Evolutionary conservation across 1,284 basidiomycete genomes (phyloP).

Genomic region (Leccinum pseudoinsigne): DNA sequence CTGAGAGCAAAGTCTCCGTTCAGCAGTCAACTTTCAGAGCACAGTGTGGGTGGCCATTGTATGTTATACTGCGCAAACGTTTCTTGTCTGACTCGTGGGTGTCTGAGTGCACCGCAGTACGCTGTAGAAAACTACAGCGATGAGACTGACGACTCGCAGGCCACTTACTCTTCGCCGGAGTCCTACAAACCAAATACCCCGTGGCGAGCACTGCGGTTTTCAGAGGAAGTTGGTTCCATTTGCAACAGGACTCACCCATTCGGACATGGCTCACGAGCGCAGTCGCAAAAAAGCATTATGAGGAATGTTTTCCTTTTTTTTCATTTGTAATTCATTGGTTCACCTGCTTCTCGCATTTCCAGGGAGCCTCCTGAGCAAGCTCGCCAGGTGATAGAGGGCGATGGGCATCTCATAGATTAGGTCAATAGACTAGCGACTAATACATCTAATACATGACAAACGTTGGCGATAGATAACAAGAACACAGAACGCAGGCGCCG

Average conservation of each 20-base stretch:
- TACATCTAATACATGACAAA: not conserved
- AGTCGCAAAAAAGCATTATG: not conserved
- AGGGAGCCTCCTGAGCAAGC: not conserved
- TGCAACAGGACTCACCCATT: too few species aligned
- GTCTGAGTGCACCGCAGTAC: too few species aligned
- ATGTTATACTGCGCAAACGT: too few species aligned
- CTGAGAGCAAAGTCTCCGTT: too few species aligned
- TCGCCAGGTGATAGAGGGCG: not conserved
- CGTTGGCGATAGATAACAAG: not conserved
- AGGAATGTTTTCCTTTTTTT: not conserved
- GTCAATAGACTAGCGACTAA: not conserved
- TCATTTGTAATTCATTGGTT: not conserved
- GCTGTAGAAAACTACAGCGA: too few species aligned
- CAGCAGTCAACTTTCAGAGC: too few species aligned
- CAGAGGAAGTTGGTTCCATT: too few species aligned
- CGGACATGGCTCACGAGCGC: too few species aligned
- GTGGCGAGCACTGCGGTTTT: too few species aligned
- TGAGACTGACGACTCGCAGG: too few species aligned
- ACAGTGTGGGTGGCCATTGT: too few species aligned
- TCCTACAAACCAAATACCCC: not conserved
- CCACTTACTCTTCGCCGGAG: not conserved
- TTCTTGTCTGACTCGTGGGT: too few species aligned
- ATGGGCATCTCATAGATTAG: not conserved
- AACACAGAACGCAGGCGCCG: not conserved
- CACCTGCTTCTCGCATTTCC: not conserved